Conservation (phyloP, 2,329 filamentous ascomycete genomes). For the Trichoderma lentiforme region DNA sequence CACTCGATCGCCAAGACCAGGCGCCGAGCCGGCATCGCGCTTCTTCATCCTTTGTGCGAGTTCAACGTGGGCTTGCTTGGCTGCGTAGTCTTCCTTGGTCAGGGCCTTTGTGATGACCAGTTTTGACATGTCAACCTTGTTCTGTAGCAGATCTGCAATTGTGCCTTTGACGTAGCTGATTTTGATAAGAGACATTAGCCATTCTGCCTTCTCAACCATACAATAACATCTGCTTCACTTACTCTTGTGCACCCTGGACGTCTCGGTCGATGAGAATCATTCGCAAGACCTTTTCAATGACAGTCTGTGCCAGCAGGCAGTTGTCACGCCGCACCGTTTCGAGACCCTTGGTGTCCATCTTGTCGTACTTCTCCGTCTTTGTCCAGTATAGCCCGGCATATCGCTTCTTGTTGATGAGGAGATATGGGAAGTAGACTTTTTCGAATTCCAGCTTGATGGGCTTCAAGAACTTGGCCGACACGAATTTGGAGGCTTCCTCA, state of each 20-base stretch:
- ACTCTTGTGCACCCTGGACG: constrained; percentile 88
- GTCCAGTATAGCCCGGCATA: constrained; percentile 99
- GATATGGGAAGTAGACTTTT: constrained; percentile 97
- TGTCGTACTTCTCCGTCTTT: constrained; percentile 89
- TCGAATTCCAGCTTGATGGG: constrained; percentile 99
- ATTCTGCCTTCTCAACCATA: constrained; percentile 17
- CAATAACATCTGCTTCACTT: constrained; percentile 40
- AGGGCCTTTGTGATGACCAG: constrained; percentile 98
- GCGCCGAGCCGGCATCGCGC: constrained; percentile 90
- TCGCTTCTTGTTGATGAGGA: constrained; percentile 99
- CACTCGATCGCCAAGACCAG: constrained; percentile 88
- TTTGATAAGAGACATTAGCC: constrained; percentile 36
- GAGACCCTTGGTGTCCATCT: constrained; percentile 99
- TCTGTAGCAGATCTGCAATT: constrained; percentile 91
- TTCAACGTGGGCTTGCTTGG: constrained; percentile 94
- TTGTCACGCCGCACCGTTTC: constrained; percentile 97
- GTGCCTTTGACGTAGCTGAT: constrained; percentile 89
- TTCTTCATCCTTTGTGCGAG: constrained; percentile 96
- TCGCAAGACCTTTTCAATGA: constrained; percentile 92
- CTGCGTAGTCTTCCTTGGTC: constrained; percentile 82
- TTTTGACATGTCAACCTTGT: constrained; percentile 98
- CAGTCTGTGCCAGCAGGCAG: constrained; percentile 89
- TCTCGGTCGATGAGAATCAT: constrained; percentile 96
- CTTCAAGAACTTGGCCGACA: constrained; percentile 89
- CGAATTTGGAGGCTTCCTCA: constrained; percentile 84